Percentiles rank a stretch among this genome's conserved stretches.
phyloP scores from a whole-genome alignment of 192 early-diverging fungal genomes.

The Chytriomyces sp. region DNA sequence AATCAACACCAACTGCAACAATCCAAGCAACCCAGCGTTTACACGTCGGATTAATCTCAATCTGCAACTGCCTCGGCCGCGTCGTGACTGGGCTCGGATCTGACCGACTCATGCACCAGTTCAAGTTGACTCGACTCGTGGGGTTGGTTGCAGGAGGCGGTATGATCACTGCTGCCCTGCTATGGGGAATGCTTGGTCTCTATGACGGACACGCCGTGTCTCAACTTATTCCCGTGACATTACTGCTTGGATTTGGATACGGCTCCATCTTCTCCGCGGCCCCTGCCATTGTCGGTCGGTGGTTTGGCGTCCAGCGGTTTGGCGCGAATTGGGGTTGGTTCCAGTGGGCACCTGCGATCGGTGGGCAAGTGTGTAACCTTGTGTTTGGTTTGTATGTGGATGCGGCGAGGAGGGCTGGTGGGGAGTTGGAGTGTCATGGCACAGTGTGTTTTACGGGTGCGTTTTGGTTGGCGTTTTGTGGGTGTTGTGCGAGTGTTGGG shows the following conservation, averaged over 20 bases:
- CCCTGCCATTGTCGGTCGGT: constrained; percentile 46
- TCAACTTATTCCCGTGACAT: constrained; percentile 4
- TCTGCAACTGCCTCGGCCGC: constrained; percentile 48
- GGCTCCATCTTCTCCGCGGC: constrained; percentile 40
- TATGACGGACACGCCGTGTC: background rate
- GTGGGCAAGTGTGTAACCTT: constrained; percentile 47
- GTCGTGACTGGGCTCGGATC: constrained; percentile 39
- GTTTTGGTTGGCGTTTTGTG: constrained; percentile 24
- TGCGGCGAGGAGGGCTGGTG: background rate
- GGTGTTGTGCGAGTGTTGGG: background rate
- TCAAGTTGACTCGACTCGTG: constrained; percentile 25
- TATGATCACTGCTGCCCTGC: constrained; percentile 10
- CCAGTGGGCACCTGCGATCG: constrained; percentile 48
- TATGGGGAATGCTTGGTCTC: background rate
- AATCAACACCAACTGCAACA: background rate
- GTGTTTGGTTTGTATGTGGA: constrained; percentile 48
- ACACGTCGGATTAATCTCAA: constrained; percentile 47
- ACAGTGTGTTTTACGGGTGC: constrained; percentile 31
- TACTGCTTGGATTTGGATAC: constrained; percentile 44
- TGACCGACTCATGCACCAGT: constrained; percentile 27
- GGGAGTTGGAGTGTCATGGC: constrained; percentile 28
- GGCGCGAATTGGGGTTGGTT: constrained; percentile 47
- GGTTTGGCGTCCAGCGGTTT: constrained; percentile 45
- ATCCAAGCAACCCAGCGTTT: constrained; percentile 29
- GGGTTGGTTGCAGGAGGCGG: constrained; percentile 20